Base-by-base conservation (phyloP, 2,329 filamentous ascomycete species). In the Stagonosporopsis cucurbitacearum region DNA sequence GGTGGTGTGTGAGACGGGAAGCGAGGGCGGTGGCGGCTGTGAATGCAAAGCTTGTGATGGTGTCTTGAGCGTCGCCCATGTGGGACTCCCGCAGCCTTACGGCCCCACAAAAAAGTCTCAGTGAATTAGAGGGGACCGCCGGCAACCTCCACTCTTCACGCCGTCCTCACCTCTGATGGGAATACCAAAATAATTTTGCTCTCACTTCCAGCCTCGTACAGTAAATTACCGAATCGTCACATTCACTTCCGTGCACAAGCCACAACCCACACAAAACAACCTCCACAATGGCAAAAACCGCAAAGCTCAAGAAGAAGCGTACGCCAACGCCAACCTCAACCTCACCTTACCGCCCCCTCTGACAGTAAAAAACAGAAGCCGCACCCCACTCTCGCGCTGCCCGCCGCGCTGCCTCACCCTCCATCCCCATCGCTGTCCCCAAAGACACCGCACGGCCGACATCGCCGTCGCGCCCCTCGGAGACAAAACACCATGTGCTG, bases 351-450 rank as follows among this genome's bases (percentile, higher is more conserved):
- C 33, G 19, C 7, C 17, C 19, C 13, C 17, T 6, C 30, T 32
- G n/a, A 32, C 13, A 32, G 7, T 9, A 26, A 15, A 12, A 32
- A 15, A 32, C 69, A 90, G 87, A 79, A 50, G 80, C 81, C 35
- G 90, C 89, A 4, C 75, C 86, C 54, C 89, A 88, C 78, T 93
- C 90, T 49, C 88, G 90, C 62, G 89, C 88, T 55, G 88, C 89
- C 36, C 85, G 89, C 69, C 86, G 90, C 62, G 89, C 87, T 42
- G 85, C 86, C 15, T 89, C 88, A 4, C 88, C 89, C 23, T 81
- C 86, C 4, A 88, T 89, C 23, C 81, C 86, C 67, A 87, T 91
- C 75, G 78, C 90, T 76, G 84, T 85, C 39, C 80, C 90, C 20
- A 89, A 88, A 70, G 46, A 45, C 22, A 66, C 68, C 8, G 64